Evolutionary conservation across 805 yeast genomes (phyloP).

Genomic region (Ogataea methanolica): DNA sequence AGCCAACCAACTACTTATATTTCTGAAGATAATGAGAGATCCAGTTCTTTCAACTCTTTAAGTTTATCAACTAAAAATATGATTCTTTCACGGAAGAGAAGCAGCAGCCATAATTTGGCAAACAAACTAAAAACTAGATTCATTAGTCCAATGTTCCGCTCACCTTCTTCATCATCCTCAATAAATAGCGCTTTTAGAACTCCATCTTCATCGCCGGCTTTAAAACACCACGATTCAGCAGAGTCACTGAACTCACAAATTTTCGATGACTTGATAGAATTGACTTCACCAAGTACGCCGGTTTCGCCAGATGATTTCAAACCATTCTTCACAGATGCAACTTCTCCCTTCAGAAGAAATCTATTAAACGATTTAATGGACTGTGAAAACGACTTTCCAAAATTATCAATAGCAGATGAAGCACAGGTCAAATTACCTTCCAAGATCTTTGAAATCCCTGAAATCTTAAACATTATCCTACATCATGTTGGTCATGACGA

Average conservation of each 20-base stretch:
- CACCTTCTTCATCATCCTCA: slow-evolving; percentile 34
- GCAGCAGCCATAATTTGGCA: slow-evolving; percentile 6
- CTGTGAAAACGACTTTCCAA: slow-evolving; percentile 16
- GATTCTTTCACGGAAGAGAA: slow-evolving; percentile 11
- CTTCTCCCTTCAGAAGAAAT: slow-evolving; percentile 1
- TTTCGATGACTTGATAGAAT: not conserved
- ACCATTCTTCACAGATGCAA: too few species aligned
- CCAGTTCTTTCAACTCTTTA: slow-evolving; percentile 11
- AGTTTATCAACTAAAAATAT: slow-evolving; percentile 12
- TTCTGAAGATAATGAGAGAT: slow-evolving; percentile 3
- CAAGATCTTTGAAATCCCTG: slow-evolving; percentile 69
- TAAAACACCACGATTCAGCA: not conserved
- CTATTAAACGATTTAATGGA: slow-evolving; percentile 11
- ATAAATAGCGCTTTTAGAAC: not conserved
- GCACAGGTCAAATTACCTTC: not conserved
- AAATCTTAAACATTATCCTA: slow-evolving; percentile 60
- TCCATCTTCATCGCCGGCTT: slow-evolving; percentile 4
- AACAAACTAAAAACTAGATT: slow-evolving; percentile 13
- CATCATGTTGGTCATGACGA: slow-evolving; percentile 52
- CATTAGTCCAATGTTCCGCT: slow-evolving; percentile 22
- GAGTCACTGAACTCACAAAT: slow-evolving; percentile 10
- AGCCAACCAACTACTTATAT: slow-evolving; percentile 14
- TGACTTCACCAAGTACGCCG: slow-evolving; percentile 4
- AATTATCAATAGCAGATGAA: slow-evolving; percentile 2
- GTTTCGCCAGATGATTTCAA: not conserved